Conservation (phyloP, 805 yeast species). For the Metschnikowia arizonensis region DNA sequence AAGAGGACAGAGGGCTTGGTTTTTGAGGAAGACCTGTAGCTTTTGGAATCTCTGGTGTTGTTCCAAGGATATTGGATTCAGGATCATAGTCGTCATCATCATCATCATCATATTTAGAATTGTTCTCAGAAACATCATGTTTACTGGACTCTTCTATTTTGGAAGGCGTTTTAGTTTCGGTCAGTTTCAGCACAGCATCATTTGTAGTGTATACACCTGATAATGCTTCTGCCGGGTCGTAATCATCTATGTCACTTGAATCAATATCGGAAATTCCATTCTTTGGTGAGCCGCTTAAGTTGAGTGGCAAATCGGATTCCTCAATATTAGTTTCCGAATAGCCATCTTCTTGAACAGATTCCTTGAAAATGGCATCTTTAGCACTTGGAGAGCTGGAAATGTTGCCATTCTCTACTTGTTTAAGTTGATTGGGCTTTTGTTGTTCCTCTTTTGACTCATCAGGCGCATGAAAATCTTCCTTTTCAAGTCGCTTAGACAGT, state of each 20-base stretch:
- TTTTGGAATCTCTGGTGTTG: neutral
- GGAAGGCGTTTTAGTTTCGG: neutral
- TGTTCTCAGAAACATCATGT: neutral
- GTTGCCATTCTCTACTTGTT: neutral
- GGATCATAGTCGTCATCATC: slow-evolving; percentile 19
- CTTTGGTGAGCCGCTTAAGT: neutral
- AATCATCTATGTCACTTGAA: neutral
- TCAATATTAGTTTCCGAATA: neutral
- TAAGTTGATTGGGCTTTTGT: neutral
- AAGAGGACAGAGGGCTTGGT: slow-evolving; percentile 6
- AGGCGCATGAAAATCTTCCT: neutral
- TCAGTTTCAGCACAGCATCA: neutral
- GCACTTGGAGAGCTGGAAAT: neutral
- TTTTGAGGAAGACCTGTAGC: slow-evolving; percentile 13
- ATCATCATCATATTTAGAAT: neutral
- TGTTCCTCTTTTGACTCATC: neutral
- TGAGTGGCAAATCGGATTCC: slow-evolving; percentile 1
- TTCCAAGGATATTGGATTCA: slow-evolving; percentile 6
- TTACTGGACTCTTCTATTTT: neutral
- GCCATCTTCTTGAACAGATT: neutral
- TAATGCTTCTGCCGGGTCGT: slow-evolving; percentile 4
- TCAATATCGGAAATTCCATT: neutral
- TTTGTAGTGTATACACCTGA: neutral
- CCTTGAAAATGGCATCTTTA: no score
- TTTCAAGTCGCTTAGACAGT: neutral